Conservation (phyloP, 306 rosid species). For the Cicer bijugum region DNA sequence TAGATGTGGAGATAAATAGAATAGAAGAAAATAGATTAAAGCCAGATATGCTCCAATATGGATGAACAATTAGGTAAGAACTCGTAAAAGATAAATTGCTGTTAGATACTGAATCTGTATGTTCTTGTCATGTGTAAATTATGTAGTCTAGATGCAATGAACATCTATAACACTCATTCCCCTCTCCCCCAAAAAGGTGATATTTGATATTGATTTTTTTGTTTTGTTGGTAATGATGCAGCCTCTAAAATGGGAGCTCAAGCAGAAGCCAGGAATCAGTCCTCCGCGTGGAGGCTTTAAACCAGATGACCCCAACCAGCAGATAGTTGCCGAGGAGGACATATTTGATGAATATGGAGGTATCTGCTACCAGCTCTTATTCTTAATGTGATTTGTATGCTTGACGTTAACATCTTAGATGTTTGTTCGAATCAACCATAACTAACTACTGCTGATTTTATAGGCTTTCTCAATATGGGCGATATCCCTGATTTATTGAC, state of each 20-base stretch:
- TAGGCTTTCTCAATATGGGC: constrained; percentile 80
- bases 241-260: constrained; percentile 98
- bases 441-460: constrained; percentile 32
- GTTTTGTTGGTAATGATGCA: constrained; percentile 54
- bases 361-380: constrained; percentile 43
- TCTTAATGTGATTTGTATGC: constrained; percentile 16
- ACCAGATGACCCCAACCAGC: constrained; percentile 95
- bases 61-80: constrained; percentile 6
- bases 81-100: neutral
- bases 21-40: no score
- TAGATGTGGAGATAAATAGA: no score
- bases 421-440: constrained; percentile 28
- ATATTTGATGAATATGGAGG: constrained; percentile 99
- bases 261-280: constrained; percentile 98
- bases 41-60: neutral
- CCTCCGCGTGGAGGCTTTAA: constrained; percentile 98
- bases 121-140: constrained; percentile 20
- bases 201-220: constrained; percentile 21
- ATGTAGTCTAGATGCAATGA: constrained; percentile 30
- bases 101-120: neutral
- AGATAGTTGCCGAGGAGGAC: constrained; percentile 92
- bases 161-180: constrained; percentile 1
- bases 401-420: neutral
- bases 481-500: constrained; percentile 72
- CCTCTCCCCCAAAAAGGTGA: neutral